A percentile compares a stretch with the other conserved stretches of the same genome.
Conservation (phyloP, 345 rosid species). For the Moricandia moricandioides region DNA sequence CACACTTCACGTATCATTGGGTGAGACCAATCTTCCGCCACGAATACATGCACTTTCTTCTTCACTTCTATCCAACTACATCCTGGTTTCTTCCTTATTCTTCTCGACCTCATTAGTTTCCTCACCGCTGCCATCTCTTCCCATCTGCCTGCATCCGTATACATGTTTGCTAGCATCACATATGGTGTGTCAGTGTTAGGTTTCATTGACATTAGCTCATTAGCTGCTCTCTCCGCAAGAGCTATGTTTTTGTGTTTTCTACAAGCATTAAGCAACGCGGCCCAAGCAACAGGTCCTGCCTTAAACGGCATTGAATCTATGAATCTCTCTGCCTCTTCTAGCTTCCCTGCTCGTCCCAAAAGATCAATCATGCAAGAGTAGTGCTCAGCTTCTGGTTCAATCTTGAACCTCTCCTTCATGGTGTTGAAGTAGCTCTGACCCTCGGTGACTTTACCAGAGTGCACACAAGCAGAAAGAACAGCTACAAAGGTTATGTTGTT, state of each 20-base stretch:
- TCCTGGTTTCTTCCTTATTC: slow-evolving; percentile 80
- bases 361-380: slow-evolving; percentile 91
- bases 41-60: slow-evolving; percentile 61
- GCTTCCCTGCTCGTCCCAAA: slow-evolving; percentile 75
- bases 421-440: slow-evolving; percentile 60
- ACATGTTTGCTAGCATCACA: slow-evolving; percentile 81
- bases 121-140: slow-evolving; percentile 62
- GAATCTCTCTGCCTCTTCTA: slow-evolving; percentile 71
- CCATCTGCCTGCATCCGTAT: slow-evolving; percentile 63
- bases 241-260: slow-evolving; percentile 66
- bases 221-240: slow-evolving; percentile 70
- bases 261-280: slow-evolving; percentile 81
- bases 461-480: slow-evolving; percentile 78
- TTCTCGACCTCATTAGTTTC: slow-evolving; percentile 71
- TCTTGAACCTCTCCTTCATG: slow-evolving; percentile 63
- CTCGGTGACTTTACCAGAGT: slow-evolving; percentile 66
- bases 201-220: slow-evolving; percentile 54
- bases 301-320: slow-evolving; percentile 69
- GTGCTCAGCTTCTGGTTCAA: slow-evolving; percentile 84
- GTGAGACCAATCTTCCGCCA: slow-evolving; percentile 83
- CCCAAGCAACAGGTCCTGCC: slow-evolving; percentile 67
- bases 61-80: slow-evolving; percentile 90
- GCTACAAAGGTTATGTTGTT: slow-evolving; percentile 77
- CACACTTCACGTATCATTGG: slow-evolving; percentile 66
- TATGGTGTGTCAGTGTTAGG: slow-evolving; percentile 80